Base-by-base conservation (phyloP, 345 rosid genomes). In the Hirschfeldia incana region DNA sequence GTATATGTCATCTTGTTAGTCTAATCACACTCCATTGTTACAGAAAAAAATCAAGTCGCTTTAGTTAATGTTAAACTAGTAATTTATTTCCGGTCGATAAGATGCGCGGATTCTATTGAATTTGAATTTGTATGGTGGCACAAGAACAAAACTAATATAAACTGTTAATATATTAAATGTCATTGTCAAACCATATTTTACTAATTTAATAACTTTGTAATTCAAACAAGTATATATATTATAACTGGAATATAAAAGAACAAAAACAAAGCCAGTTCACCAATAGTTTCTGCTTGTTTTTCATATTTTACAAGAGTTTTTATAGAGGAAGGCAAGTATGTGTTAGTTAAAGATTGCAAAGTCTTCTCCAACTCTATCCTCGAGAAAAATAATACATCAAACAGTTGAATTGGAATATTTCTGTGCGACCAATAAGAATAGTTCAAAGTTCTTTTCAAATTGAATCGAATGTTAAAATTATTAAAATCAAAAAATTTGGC, bases 261-360 rank as follows among this genome's bases (percentile, higher is more conserved):
- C 11, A 69, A 69, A 34, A 55, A 16, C 67, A 72, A 57, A 29
- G 67, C 72, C 61, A 26, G 4, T 30, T 67, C 32, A 73, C 67
- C 68, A 65, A 65, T 72, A n/a, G 46, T 37, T 29, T 63, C n/a
- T 26, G 44, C 39, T 29, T 63, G 53, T 26, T 46, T 61, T 11
- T 67, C 3, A 67, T 67, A 60, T 34, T 13, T 73, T 73, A 46
- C 64, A 46, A 73, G 82, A 79, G 78, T 79, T 79, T 62, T 28
- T 34, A 44, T 67, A 33, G 73, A 67, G 65, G 78, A 79, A 79
- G 82, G 74, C 74, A 73, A 79, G 74, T 78, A 67, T 37, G 64
- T 9, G 37, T 44, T 32, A 12, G 53, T 67, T 58, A 58, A 59
- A 72, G 33, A 60, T 42, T 67, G 78, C 57, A 67, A 67, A 73